phyloP scores from a whole-genome alignment of 441 rosid genomes.

The Euphorbia corollata region DNA sequence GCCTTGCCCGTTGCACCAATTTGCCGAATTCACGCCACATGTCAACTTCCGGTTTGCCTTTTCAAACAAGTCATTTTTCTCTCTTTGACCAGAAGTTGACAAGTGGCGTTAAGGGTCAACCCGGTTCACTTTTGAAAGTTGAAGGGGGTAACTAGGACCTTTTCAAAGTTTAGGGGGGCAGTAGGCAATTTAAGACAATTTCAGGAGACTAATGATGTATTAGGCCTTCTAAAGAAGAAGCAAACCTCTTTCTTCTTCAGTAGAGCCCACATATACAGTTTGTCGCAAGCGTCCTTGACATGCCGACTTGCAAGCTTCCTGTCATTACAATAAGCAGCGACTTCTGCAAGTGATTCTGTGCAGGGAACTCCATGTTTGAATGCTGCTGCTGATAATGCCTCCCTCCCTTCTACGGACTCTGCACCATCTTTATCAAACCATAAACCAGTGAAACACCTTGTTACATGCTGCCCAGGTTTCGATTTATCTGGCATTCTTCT shows the following conservation, averaged over 20 bases:
- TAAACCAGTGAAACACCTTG: constrained; percentile 54
- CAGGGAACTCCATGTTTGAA: constrained; percentile 52
- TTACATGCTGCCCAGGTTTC: constrained; percentile 14
- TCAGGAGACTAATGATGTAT: too few relatives aligned
- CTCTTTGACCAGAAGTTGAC: too few relatives aligned
- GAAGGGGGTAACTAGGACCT: too few relatives aligned
- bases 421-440: constrained; percentile 50
- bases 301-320: constrained; percentile 62
- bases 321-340: constrained; percentile 62
- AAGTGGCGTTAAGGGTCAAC: too few relatives aligned
- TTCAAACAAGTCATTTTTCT: too few relatives aligned
- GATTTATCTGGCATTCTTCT: constrained; percentile 20
- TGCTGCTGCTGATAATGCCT: constrained; percentile 57
- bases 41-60: too few relatives aligned
- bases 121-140: too few relatives aligned
- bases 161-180: too few relatives aligned
- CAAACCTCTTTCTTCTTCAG: constrained; percentile 64
- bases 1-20: too few relatives aligned
- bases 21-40: too few relatives aligned
- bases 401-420: constrained; percentile 49
- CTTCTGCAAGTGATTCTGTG: constrained; percentile 40
- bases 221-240: not conserved
- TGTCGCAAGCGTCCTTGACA: constrained; percentile 77
- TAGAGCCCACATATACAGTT: constrained; percentile 74
- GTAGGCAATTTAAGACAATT: too few relatives aligned